Evolutionary conservation across 345 rosid genomes (phyloP).

Genomic region (Arabidopsis arenosa): DNA sequence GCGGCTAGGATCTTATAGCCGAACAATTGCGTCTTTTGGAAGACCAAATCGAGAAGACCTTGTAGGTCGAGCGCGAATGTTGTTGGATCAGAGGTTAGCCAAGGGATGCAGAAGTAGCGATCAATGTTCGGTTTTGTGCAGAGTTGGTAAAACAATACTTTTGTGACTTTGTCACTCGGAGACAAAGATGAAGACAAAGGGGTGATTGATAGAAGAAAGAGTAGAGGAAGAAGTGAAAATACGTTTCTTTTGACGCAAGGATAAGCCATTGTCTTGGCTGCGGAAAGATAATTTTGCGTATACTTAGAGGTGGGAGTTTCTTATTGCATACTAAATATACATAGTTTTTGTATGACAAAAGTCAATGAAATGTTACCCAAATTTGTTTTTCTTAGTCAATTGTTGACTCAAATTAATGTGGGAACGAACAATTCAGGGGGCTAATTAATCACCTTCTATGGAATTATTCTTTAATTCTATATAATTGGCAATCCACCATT

Average conservation of each 20-base stretch:
- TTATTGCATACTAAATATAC: background rate
- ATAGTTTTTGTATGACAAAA: background rate
- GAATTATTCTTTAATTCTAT: background rate
- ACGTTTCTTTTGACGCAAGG: slow-evolving; percentile 30
- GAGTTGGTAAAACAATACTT: background rate
- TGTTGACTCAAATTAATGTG: background rate
- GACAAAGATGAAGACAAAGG: slow-evolving; percentile 34
- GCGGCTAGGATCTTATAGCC: slow-evolving; percentile 20
- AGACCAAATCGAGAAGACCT: slow-evolving; percentile 27
- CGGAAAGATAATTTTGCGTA: background rate
- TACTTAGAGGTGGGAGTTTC: background rate
- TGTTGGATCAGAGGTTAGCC: slow-evolving; percentile 30
- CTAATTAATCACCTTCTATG: background rate
- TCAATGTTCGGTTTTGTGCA: slow-evolving; percentile 17
- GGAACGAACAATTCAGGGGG: background rate
- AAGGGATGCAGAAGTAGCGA: slow-evolving; percentile 27
- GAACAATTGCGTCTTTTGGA: slow-evolving; percentile 6
- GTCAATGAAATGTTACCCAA: background rate
- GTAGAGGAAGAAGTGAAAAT: slow-evolving; percentile 9
- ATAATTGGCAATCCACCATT: background rate
- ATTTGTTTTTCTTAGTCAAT: background rate
- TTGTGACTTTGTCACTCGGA: slow-evolving; percentile 32
- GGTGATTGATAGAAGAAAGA: slow-evolving; percentile 20
- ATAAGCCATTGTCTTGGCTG: slow-evolving; percentile 22
- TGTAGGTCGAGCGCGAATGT: slow-evolving; percentile 10